phyloP scores from a whole-genome alignment of 352 stramenopile genomes.

The Lagenidium giganteum region DNA sequence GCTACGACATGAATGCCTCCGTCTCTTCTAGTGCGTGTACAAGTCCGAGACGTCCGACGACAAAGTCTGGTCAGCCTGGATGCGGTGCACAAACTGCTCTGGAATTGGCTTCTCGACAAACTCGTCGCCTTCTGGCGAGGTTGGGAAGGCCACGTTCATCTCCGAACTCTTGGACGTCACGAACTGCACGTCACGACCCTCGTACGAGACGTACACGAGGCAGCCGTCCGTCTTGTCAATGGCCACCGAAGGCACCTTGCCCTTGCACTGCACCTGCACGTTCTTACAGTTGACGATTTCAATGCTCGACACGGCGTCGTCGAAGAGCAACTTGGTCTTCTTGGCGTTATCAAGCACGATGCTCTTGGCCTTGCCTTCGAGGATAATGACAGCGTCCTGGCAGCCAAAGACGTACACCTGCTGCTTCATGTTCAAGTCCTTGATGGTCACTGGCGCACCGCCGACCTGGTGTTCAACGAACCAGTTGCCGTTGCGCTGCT shows the following conservation, averaged over 20 bases:
- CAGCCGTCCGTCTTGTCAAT: conserved; percentile 99
- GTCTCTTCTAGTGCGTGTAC: conserved; percentile 90
- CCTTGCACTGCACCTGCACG: conserved; percentile 93
- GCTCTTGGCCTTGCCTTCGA: conserved; percentile 98
- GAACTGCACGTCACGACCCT: conserved; percentile 86
- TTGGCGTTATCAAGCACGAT: conserved; percentile 95
- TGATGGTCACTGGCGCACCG: conserved; percentile 80
- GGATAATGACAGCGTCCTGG: conserved; percentile 90
- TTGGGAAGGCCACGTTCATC: conserved; percentile 95
- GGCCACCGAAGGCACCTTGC: conserved; percentile 91
- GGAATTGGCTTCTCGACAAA: conserved; percentile 95
- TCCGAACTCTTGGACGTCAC: conserved; percentile 97
- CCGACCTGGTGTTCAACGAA: conserved; percentile 94
- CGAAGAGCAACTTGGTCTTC: conserved; percentile 95
- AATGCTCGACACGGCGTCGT: conserved; percentile 94
- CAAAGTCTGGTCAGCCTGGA: conserved; percentile 80
- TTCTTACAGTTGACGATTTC: conserved; percentile 98
- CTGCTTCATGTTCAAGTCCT: conserved; percentile 92
- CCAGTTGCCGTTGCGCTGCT: conserved; percentile 96
- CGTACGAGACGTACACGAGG: conserved; percentile 93
- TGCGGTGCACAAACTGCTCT: conserved; percentile 96
- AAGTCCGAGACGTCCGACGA: conserved; percentile 94
- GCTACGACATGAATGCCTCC: no score
- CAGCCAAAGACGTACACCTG: conserved; percentile 97
- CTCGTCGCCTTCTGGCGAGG: conserved; percentile 75